Evolutionary conservation across 192 early-diverging fungal species (phyloP).

Genomic region (Entomortierella beljakovae): DNA sequence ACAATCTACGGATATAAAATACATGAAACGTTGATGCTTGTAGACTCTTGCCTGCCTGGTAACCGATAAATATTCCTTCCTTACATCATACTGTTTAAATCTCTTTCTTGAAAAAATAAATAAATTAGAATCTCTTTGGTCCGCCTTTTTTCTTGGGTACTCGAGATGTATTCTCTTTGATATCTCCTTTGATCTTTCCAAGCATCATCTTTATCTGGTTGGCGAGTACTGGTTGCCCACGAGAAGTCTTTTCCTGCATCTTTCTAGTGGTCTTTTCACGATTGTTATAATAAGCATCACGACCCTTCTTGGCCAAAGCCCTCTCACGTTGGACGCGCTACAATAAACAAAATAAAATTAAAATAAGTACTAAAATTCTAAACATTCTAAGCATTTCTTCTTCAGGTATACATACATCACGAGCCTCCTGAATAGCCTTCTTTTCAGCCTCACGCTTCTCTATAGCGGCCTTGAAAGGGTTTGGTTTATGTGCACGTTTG

Average conservation of each 20-base stretch:
- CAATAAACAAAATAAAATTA: not conserved
- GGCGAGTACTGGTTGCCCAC: slow-evolving; percentile 42
- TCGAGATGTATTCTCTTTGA: slow-evolving; percentile 46
- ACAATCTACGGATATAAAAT: too few relatives aligned
- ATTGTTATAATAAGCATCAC: slow-evolving; percentile 50
- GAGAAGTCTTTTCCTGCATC: slow-evolving; percentile 37
- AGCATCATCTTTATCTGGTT: slow-evolving; percentile 57
- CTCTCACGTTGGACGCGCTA: slow-evolving; percentile 43
- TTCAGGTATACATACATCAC: slow-evolving; percentile 25
- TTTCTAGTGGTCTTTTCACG: slow-evolving; percentile 42
- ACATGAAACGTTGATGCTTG: too few relatives aligned
- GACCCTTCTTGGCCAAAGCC: slow-evolving; percentile 48
- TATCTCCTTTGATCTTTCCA: slow-evolving; percentile 50
- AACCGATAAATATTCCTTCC: too few relatives aligned
- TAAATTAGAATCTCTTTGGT: too few relatives aligned
- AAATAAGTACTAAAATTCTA: not conserved
- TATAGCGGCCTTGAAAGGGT: slow-evolving; percentile 51
- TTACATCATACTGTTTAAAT: too few relatives aligned
- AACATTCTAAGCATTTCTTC: not conserved
- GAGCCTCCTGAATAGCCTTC: slow-evolving; percentile 51
- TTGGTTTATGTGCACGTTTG: slow-evolving; percentile 44
- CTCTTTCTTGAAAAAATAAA: too few relatives aligned
- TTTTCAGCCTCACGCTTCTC: slow-evolving; percentile 54
- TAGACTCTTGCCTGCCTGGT: too few relatives aligned
- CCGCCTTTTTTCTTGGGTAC: too few relatives aligned